Evolutionary conservation across 805 yeast genomes (phyloP), one percentile per base, ranked within the genome.

Genomic region (Ogataea glucozyma): DNA sequence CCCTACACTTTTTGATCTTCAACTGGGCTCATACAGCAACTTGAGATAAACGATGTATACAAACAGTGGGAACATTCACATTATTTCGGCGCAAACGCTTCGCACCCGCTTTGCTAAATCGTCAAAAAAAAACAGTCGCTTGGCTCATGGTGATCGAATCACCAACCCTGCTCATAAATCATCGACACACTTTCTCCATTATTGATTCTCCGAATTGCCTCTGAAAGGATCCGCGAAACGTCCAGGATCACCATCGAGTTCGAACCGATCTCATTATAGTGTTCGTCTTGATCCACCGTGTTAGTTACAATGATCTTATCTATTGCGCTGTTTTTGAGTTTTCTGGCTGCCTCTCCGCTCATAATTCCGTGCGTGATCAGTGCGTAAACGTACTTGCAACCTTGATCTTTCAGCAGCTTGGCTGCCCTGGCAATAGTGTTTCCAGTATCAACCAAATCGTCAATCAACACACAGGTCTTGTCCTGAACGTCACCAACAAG

Each of bases 171-270:
- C 56, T 89, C 97, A 67, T 90, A 93, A 47, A 93, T 71, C 87
- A 88, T 85, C 14, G 95, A 84, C 13, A 93, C 96, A 12, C 91
- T 81, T 70, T 93, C 99, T 53, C 99, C 99, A 55, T 93, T 93
- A 65, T 93, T 96, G 38, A 93, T 91, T 64, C 99, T 76, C 62
- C 99, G 76, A 33, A 93, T 88, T 2, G 97, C 91, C 66, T 93
- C 99, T 13, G 95, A 97, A 55, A 93, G 85, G 14, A 93, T 78
- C 44, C 85, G 72, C 8, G 95, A 81, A 6, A 93, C 93, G 55
- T 93, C 99, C 55, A 93, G 70, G 8, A 91, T 88, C 21, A 88
- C 71, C 59, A 77, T 75, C 38, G 75, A 78, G 14, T 50, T 41
- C 16, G 80, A 60, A 10, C 86, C 88, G 13, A 81, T 60, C 29